Percentiles rank a stretch among this genome's conserved stretches.
These are phyloP conservation scores for Acacia concinna DNA, from an alignment of 331 rosid species.

Conservation along the genomic window DNA sequence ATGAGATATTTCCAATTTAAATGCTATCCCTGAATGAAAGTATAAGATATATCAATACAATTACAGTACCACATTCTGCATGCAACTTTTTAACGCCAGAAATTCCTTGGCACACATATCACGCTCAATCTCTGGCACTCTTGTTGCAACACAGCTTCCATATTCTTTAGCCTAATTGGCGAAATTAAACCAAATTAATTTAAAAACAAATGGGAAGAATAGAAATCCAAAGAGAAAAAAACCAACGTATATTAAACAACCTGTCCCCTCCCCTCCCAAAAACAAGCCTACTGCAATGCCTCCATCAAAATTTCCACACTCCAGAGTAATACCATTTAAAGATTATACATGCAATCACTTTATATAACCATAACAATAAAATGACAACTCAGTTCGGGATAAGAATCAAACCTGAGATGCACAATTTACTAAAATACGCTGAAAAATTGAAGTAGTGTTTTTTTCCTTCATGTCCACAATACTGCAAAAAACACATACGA, in stretches of 20 bases:
- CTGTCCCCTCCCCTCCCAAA: conserved; percentile 19
- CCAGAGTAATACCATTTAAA: conserved; percentile 3
- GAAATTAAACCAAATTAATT: conserved; percentile 34
- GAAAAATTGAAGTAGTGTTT: conserved; percentile 59
- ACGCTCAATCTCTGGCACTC: conserved; percentile 89
- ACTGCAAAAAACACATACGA: conserved; percentile 36
- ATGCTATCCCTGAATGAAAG: conserved; percentile 8
- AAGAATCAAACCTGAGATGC: conserved; percentile 70
- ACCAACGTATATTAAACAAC: conserved; percentile 16
- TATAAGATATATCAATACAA: neutral
- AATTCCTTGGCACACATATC: conserved; percentile 88
- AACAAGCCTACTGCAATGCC: conserved; percentile 4
- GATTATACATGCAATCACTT: conserved; percentile 9
- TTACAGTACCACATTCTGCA: conserved; percentile 74
- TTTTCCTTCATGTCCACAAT: conserved; percentile 76
- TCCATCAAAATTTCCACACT: conserved; percentile 1
- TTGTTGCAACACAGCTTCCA: conserved; percentile 85
- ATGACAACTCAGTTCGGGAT: conserved; percentile 8
- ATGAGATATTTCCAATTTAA: conserved; percentile 13
- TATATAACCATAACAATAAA: conserved; percentile 1
- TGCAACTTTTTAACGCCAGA: conserved; percentile 75
- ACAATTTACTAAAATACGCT: conserved; percentile 74
- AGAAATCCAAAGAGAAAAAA: neutral
- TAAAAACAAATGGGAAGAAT: neutral
- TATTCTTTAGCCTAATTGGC: conserved; percentile 70